Base-by-base conservation (phyloP, 2,329 filamentous ascomycete species). In the Aspergillus sp. region DNA sequence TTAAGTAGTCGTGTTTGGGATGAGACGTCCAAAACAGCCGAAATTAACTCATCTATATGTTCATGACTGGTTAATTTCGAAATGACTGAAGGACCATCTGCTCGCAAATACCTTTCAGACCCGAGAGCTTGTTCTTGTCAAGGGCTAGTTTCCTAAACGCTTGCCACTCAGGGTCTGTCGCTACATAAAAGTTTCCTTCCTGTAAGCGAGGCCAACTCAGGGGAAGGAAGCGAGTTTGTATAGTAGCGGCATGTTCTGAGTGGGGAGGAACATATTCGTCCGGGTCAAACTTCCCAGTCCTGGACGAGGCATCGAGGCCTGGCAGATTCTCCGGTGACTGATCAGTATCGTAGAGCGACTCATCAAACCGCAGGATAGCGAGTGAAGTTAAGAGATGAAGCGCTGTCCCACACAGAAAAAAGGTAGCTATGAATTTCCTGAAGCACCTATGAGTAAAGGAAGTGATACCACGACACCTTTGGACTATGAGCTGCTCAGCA, bases 91-190 rank as follows among this genome's bases (percentile, higher is more conserved):
- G 1, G 57, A 60, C 45, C 21, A 68, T 65, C 61, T 62, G 63
- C 47, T 47, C 68, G 52, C 52, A 59, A 63, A 17, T 60, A 70
- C 84, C 67, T 69, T 79, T 80, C 28, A 89, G 81, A 21, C 76
- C 70, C 17, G 80, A 69, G 23, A 84, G 75, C 9, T 82, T 75
- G 47, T 81, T 72, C 13, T 69, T 72, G 62, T 89, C 82, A 63
- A 81, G 81, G 62, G 81, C 85, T n/a, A 89, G 76, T 58, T 82
- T 82, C 15, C 87, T 69, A 64, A 88, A 90, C 52, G 80, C 78
- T 63, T 80, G 77, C 86, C 85, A 90, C 72, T 90, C 88, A 2
- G 87, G 87, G 65, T 89, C 86, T 12, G 69, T 72, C 48, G 64
- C 60, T 19, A 65, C 58, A 58, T 76, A 76, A 12, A 72, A 64